Percentiles rank a stretch among this genome's conserved stretches.
These are phyloP conservation scores for Pseudonectria buxi DNA, from an alignment of 2,329 filamentous ascomycete species.

Conservation along the genomic window DNA sequence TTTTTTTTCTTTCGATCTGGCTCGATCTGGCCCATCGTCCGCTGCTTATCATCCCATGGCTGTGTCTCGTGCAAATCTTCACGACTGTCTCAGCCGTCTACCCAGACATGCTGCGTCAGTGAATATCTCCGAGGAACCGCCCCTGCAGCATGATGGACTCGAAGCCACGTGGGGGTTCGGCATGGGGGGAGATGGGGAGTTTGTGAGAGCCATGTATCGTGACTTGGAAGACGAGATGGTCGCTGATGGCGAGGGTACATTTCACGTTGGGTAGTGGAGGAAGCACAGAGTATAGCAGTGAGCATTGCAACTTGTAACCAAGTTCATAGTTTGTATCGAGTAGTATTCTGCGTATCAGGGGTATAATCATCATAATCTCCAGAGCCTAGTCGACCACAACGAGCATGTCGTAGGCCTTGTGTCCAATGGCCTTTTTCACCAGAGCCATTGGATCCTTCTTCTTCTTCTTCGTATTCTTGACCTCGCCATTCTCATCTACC, in stretches of 20 bases:
- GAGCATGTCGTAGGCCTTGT: constrained; percentile 50
- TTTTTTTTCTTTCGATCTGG: background rate
- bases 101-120: background rate
- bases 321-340: too few species aligned
- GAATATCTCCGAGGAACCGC: constrained; percentile 1
- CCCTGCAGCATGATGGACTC: too few species aligned
- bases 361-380: constrained; percentile 17
- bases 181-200: background rate
- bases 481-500: constrained; percentile 11
- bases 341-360: constrained; percentile 2
- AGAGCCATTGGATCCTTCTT: constrained; percentile 37
- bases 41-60: too few species aligned
- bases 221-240: too few species aligned
- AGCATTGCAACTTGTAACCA: too few species aligned
- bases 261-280: too few species aligned
- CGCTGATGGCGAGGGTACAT: too few species aligned
- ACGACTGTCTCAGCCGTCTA: background rate
- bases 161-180: constrained; percentile 2
- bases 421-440: constrained; percentile 44
- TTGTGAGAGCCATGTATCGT: too few species aligned
- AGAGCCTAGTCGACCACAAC: constrained; percentile 41
- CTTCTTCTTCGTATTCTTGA: constrained; percentile 28
- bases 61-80: too few species aligned
- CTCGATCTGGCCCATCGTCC: too few species aligned
- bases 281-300: too few species aligned